These are phyloP conservation scores for Canariomyces notabilis DNA, from an alignment of 2,329 filamentous ascomycete species.

Conservation along the genomic window DNA sequence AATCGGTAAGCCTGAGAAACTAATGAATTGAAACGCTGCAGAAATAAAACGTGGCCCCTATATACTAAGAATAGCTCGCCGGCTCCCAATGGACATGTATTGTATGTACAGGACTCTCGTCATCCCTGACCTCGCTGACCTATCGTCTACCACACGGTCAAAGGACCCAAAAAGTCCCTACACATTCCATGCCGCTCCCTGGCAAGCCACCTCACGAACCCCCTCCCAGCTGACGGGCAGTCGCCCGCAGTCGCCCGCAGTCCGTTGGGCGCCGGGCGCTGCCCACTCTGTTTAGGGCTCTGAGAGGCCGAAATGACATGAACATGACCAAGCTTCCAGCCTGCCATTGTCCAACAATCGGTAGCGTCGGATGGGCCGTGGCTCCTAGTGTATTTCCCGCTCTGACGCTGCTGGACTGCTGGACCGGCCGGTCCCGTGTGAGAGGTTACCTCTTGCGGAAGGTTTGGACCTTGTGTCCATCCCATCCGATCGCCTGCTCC, in stretches of 20 bases:
- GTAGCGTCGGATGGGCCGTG: conserved; percentile 19
- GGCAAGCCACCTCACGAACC: conserved; percentile 15
- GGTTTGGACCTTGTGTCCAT: conserved; percentile 25
- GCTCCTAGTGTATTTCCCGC: conserved; percentile 18
- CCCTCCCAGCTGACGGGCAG: conserved; percentile 22
- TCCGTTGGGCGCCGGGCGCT: conserved; percentile 9
- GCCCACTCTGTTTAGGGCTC: conserved; percentile 20
- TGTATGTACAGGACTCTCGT: conserved; percentile 22
- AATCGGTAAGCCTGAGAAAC: conserved; percentile 28
- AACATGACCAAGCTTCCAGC: conserved; percentile 27
- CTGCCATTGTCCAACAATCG: conserved; percentile 17
- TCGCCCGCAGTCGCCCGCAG: too few relatives aligned
- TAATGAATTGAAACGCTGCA: conserved; percentile 30
- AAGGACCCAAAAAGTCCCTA: conserved; percentile 20
- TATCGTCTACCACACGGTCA: conserved; percentile 17
- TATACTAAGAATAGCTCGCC: conserved; percentile 31
- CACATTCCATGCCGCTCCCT: conserved; percentile 10
- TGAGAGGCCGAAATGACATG: conserved; percentile 23
- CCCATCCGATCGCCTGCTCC: conserved; percentile 17
- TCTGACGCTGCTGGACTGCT: conserved; percentile 27
- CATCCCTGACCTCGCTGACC: conserved; percentile 22
- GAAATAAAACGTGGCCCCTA: conserved; percentile 29
- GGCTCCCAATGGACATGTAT: conserved; percentile 22
- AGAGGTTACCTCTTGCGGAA: conserved; percentile 28
- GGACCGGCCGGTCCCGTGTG: conserved; percentile 25